phyloP scores from a whole-genome alignment of 2,329 filamentous ascomycete genomes.

The Aspergillus hiratsukae region DNA sequence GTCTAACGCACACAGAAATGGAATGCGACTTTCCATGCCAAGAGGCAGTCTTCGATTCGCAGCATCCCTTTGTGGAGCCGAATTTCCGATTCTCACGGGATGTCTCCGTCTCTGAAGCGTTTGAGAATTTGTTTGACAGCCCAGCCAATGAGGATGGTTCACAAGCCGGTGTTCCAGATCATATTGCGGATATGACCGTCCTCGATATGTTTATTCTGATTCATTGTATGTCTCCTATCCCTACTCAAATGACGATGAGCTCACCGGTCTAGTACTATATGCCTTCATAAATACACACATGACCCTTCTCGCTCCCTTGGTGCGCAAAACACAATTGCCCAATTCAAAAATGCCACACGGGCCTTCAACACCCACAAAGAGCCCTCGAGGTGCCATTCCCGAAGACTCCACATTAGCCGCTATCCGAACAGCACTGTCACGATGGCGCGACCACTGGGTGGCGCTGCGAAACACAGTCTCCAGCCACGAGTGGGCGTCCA shows the following conservation, averaged over 20 bases:
- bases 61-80: constrained; percentile 40
- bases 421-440: constrained; percentile 32
- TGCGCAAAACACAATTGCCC: constrained; percentile 11
- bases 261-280: constrained; percentile 31
- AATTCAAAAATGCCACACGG: neutral
- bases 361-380: constrained; percentile 6
- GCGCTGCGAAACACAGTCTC: constrained; percentile 28
- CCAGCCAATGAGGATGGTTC: constrained; percentile 10
- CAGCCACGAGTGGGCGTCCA: constrained; percentile 33
- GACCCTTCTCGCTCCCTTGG: constrained; percentile 30
- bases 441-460: constrained; percentile 39
- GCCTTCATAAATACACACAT: constrained; percentile 41
- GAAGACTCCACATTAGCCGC: constrained; percentile 27
- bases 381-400: constrained; percentile 13
- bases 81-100: constrained; percentile 36
- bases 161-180: constrained; percentile 5
- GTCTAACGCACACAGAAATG: constrained; percentile 37
- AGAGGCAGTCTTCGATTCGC: constrained; percentile 36
- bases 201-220: constrained; percentile 43
- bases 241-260: neutral
- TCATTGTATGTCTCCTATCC: constrained; percentile 28
- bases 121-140: constrained; percentile 36
- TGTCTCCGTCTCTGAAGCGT: constrained; percentile 35
- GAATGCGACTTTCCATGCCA: constrained; percentile 43
- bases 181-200: constrained; percentile 26